A percentile compares a stretch with the other conserved stretches of the same genome.
These are phyloP conservation scores for Leishmania tropica DNA, from an alignment of 208 protist species.

Conservation along the genomic window DNA sequence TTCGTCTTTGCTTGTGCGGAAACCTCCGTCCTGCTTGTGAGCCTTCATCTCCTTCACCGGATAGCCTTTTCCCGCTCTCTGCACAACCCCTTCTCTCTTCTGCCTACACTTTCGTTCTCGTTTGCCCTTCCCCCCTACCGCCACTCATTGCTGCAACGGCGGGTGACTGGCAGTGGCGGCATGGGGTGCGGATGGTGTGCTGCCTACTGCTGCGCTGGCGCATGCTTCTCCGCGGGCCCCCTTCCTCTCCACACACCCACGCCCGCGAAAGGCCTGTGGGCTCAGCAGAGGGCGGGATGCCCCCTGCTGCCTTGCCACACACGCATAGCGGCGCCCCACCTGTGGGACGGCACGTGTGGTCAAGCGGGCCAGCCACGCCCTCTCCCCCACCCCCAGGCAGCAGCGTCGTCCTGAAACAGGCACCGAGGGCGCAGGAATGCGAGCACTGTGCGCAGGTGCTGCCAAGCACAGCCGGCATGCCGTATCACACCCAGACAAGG, in stretches of 20 bases:
- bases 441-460: too few species aligned
- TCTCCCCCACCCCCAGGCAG: too few species aligned
- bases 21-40: background rate
- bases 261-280: background rate
- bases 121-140: background rate
- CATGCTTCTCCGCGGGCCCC: background rate
- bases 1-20: background rate
- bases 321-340: too few species aligned
- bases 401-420: background rate
- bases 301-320: too few species aligned
- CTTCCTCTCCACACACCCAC: background rate
- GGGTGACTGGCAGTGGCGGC: background rate
- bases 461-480: background rate
- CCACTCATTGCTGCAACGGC: background rate
- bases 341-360: too few species aligned
- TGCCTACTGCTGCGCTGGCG: background rate
- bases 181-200: background rate
- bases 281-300: too few species aligned
- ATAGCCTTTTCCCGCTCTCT: background rate
- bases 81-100: background rate
- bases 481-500: background rate
- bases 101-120: background rate
- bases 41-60: background rate
- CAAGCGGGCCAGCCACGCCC: too few species aligned
- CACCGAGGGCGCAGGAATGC: background rate